Base-by-base conservation (phyloP, 2,329 filamentous ascomycete genomes). In the Colletotrichum melonis region DNA sequence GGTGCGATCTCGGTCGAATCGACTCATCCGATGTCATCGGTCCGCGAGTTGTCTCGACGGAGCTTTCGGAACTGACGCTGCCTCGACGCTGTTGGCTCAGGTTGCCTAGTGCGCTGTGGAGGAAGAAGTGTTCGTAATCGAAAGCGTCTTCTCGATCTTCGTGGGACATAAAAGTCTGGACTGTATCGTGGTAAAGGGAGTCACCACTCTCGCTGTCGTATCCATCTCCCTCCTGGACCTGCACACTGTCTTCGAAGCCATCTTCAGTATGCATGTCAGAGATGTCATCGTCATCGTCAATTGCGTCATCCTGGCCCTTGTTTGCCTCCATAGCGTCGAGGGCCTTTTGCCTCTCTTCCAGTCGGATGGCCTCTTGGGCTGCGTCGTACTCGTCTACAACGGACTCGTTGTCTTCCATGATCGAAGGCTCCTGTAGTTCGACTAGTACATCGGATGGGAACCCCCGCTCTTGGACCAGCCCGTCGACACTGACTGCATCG, bases 71-170 rank as follows among this genome's bases (percentile, higher is more conserved):
- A 77, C 84, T 87, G 72, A 85, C 87, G 78, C 91, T 92, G 63
- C 84, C 85, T 9, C 67, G 67, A 55, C 85, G 83, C 73, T 86
- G 85, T 71, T 88, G 85, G 76, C 89, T 91, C 79, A 95, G 92
- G 2, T 89, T 95, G 6, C 95, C 95, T 89, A 98, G 92, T 12
- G 95, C 95, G 76, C 94, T 97, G 81, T 98, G 95, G 16, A 98
- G 87, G 81, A 98, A 98, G 84, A 98, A 98, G 80, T 97, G 92
- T 81, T 98, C 94, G 75, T 98, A 98, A 81, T 98, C 96, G 79
- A 98, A 98, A 1, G 95, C 95, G 81, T 98, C 96, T 76, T 95
- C 92, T 24, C 96, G 93, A 81, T 98, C 95, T 83, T 98, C 96
- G 78, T 98, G 96, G 0, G 95, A 94, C 6, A 93, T 84, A 9